Evolutionary conservation across 1,284 basidiomycete species (phyloP), one percentile per base, ranked within the genome.

Genomic region (Moesziomyces globuligerus): DNA sequence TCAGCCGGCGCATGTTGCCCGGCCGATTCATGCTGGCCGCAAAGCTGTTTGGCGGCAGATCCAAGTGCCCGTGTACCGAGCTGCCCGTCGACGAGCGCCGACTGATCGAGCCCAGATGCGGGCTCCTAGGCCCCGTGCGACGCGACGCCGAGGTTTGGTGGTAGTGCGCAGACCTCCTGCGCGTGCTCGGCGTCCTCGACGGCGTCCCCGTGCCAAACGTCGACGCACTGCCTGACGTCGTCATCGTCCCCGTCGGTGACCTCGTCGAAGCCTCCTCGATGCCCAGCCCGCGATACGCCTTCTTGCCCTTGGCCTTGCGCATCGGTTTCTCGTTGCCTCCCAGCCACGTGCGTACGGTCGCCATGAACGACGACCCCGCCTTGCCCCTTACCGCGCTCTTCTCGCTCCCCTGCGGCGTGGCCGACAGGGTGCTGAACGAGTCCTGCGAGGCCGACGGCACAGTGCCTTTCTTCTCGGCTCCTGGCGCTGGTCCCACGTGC

Each of bases 261-360:
- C 24, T 55, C 1, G 37, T 44, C n/a, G 40, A n/a, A 25, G 26
- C 47, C 13, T 54, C 62, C 8, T 60, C 59, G 25, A 62, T 49
- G 3, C 66, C 66, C 1, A 69, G 47, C 15, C 59, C 55, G 18
- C 48, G 58, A 18, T 51, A 43, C 10, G 56, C 88, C 54, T 88
- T 87, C 83, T 95, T 91, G 88, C 55, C 47, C 11, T 89, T 88
- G 82, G 94, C 91, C 80, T 91, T 91, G 84, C 95, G 92, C 75
- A 88, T 87, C 21, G 68, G 67, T 53, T 74, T 73, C 81, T 90
- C 89, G n/a, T 93, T 93, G 80, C 90, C 85, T 47, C 87, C 91
- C 10, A 92, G 92, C 54, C 94, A 87, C 2, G 95, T 95, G 15
- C 95, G 93, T 20, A 98, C 77, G 6, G 77, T 76, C 20, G 67